Percentiles rank a stretch among this genome's conserved stretches.
Conservation (phyloP, 1,284 basidiomycete genomes). For the Fomitopsis schrenkii region DNA sequence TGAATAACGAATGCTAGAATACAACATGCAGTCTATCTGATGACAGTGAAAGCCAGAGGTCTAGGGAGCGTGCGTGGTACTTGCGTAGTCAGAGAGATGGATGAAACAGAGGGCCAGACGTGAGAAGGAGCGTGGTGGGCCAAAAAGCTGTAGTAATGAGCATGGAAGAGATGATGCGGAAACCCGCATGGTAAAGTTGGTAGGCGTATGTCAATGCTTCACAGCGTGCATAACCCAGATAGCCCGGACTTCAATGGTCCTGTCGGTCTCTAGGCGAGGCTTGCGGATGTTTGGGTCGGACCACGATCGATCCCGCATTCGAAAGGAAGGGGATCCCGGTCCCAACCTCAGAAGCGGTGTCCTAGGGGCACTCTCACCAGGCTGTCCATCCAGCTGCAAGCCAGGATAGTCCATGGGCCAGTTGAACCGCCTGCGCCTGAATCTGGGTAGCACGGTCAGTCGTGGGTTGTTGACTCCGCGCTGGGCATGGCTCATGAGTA, state of each 20-base stretch:
- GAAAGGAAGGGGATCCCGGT: not conserved
- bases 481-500: not conserved
- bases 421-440: constrained; percentile 57
- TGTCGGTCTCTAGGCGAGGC: constrained; percentile 1
- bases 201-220: not conserved
- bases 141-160: not conserved
- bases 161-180: not conserved
- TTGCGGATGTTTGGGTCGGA: not conserved
- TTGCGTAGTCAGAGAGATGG: not conserved
- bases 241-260: constrained; percentile 48
- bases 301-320: constrained; percentile 2
- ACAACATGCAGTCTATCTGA: not conserved
- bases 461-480: not conserved
- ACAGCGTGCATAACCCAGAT: constrained; percentile 48
- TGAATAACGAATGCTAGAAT: not conserved
- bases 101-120: not conserved
- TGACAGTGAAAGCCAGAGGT: not conserved
- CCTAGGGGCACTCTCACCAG: constrained; percentile 5
- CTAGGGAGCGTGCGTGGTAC: not conserved
- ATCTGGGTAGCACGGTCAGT: constrained; percentile 32
- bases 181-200: not conserved
- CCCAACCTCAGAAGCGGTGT: constrained; percentile 11
- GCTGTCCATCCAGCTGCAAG: constrained; percentile 15
- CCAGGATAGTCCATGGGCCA: constrained; percentile 21
- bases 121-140: not conserved